phyloP scores from a whole-genome alignment of 2,329 filamentous ascomycete genomes.

The Colletotrichum spinosum region DNA sequence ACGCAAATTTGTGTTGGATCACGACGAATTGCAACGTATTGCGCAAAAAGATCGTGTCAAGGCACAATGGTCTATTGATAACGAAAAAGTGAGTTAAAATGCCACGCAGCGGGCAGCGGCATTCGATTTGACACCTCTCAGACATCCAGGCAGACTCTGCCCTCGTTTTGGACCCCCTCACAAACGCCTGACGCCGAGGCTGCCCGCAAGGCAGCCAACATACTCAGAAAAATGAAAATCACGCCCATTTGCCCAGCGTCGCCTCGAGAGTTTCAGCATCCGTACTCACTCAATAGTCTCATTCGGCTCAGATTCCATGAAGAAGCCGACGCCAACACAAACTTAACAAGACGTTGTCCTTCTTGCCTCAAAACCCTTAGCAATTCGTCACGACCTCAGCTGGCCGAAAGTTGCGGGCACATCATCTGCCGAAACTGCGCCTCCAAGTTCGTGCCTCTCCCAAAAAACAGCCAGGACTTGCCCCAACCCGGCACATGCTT shows the following conservation, averaged over 20 bases:
- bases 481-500: conserved; percentile 75
- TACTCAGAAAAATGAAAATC: conserved; percentile 71
- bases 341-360: conserved; percentile 71
- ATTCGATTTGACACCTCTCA: not conserved
- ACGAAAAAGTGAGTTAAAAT: conserved; percentile 70
- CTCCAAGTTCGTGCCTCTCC: conserved; percentile 81
- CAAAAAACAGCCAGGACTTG: conserved; percentile 50
- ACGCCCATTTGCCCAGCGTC: conserved; percentile 83
- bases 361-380: conserved; percentile 85
- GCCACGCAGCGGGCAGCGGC: too few species aligned
- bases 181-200: conserved; percentile 72
- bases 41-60: conserved; percentile 77
- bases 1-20: conserved; percentile 85
- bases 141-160: conserved; percentile 58
- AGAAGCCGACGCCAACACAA: conserved; percentile 65
- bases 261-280: conserved; percentile 72
- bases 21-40: conserved; percentile 78
- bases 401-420: conserved; percentile 91
- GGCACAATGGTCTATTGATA: conserved; percentile 76
- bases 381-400: conserved; percentile 84
- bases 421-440: conserved; percentile 90
- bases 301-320: conserved; percentile 82
- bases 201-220: conserved; percentile 33
- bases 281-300: conserved; percentile 82
- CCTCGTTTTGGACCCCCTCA: conserved; percentile 94